Evolutionary conservation across 2,329 filamentous ascomycete genomes (phyloP), one percentile per base, ranked within the genome.

Genomic region (Emergomyces orientalis): DNA sequence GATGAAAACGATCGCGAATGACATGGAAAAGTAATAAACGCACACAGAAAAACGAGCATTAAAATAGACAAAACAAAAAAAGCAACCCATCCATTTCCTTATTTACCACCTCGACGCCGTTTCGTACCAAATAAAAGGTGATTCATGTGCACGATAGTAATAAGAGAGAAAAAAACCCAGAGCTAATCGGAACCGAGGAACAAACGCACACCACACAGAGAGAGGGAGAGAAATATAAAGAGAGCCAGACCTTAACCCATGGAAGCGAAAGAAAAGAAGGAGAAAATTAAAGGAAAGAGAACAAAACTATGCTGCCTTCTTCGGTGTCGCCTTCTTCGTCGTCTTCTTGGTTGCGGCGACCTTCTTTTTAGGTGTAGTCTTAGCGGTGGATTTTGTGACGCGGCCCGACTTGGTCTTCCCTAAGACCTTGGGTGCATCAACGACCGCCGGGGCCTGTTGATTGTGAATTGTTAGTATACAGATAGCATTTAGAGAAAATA

Each of bases 381-480:
- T 80, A 52, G 79, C 75, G 45, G 78, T 78, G 51, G 80, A 77
- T 85, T 94, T 95, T 70, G 88, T 85, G 70, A 95, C 88, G 69
- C 91, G 88, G 58, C 91, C 90, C 61, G 89, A 87, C 85, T 94
- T 94, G 76, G 90, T 92, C 85, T 90, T 92, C 75, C 83, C 84
- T 60, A 91, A 78, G 58, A 88, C 82, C 71, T 86, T 86, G 66
- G 86, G 81, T 78, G 88, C 86, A 69, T 90, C 86, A 63, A 86
- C 82, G 59, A 88, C 80, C 67, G 87, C 87, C 63, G 86, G 84
- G 19, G 85, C 86, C 83, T 86, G 67, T 19, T 41, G 59, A 32
- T 39, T 17, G 45, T 22, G 27, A 8, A 19, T 14, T 27, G 58
- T 60, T 51, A 60, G 32, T 34, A 59, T 45, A 30, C 5, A n/a